These are phyloP conservation scores for Gossypium arboreum DNA, from an alignment of 345 rosid species.

Conservation along the genomic window DNA sequence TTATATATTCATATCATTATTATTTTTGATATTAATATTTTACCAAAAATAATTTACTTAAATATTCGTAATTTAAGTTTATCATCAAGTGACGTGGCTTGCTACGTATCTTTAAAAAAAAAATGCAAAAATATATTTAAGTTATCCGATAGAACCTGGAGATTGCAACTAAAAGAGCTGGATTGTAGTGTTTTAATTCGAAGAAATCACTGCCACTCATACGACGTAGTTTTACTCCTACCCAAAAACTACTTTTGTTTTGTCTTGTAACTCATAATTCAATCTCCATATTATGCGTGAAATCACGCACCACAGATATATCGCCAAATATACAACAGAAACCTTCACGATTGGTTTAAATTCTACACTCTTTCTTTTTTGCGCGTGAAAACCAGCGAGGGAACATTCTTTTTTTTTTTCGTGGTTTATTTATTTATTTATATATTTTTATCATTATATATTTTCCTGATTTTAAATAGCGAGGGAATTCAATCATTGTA, in stretches of 20 bases:
- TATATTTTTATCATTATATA: not conserved
- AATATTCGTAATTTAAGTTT: too few relatives aligned
- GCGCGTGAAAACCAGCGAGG: not conserved
- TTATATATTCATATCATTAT: too few relatives aligned
- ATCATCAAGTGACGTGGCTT: too few relatives aligned
- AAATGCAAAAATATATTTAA: not conserved
- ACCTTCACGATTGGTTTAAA: not conserved
- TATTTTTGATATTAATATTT: too few relatives aligned
- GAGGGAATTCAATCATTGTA: slow-evolving; percentile 22
- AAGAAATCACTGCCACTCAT: not conserved
- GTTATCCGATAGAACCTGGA: not conserved
- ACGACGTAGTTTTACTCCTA: not conserved
- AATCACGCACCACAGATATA: not conserved
- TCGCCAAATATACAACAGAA: not conserved
- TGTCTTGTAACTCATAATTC: not conserved
- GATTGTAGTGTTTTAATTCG: too few relatives aligned
- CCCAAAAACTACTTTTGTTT: not conserved
- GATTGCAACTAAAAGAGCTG: not conserved
- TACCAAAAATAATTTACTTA: too few relatives aligned
- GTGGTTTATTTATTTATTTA: not conserved
- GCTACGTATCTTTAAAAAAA: not conserved
- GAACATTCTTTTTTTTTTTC: slow-evolving; percentile 8
- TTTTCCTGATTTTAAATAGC: slow-evolving; percentile 13
- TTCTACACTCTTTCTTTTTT: not conserved
- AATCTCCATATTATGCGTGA: not conserved